These are phyloP conservation scores for Fraxinus latifolia DNA, from an alignment of 305 asterid species.

Conservation along the genomic window DNA sequence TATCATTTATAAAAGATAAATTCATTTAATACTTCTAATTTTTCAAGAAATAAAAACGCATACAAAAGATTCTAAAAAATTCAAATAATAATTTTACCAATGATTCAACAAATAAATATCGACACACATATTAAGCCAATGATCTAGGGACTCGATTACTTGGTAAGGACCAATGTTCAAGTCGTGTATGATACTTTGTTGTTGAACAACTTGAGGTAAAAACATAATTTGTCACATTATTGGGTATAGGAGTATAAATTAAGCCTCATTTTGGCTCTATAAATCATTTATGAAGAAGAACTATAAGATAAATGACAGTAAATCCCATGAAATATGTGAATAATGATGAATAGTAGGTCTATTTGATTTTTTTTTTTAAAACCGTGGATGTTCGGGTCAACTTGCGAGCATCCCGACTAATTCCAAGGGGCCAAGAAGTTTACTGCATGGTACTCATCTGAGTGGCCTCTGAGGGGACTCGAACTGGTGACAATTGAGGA, in stretches of 20 bases:
- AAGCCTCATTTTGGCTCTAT: background rate
- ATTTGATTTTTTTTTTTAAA: no score
- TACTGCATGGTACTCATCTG: no score
- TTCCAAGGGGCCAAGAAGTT: no score
- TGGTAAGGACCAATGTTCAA: background rate
- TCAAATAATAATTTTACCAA: background rate
- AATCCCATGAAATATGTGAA: no score
- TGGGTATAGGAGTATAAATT: conserved; percentile 17
- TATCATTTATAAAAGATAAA: no score
- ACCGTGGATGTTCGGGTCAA: no score
- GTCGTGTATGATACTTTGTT: background rate
- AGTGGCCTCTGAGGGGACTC: no score
- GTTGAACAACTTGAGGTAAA: background rate
- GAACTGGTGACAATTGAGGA: no score
- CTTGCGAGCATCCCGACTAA: no score
- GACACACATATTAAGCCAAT: background rate
- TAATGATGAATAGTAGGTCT: no score
- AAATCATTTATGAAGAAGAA: no score
- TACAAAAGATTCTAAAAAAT: background rate
- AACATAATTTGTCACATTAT: background rate
- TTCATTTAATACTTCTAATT: background rate
- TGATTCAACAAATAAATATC: background rate
- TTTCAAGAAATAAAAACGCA: background rate
- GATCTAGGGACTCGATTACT: background rate
- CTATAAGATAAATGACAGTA: background rate